These are phyloP conservation scores for Scheffersomyces insectosa DNA, from an alignment of 1,139 yeast genomes.

Conservation along the genomic window DNA sequence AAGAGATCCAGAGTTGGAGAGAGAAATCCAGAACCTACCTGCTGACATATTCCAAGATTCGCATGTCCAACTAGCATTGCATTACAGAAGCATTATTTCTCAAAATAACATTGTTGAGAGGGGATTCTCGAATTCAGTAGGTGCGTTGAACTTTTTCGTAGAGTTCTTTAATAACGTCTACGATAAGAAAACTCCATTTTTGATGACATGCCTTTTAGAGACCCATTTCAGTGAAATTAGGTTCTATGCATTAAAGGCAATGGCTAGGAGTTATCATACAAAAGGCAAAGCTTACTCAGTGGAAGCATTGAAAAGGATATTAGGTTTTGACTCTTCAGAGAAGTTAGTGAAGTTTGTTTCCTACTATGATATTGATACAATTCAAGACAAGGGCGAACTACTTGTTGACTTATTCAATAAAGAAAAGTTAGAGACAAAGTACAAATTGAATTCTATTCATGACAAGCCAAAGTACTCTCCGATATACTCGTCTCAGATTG, in stretches of 20 bases:
- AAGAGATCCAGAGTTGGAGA: slow-evolving; percentile 82
- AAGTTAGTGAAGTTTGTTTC: slow-evolving; percentile 58
- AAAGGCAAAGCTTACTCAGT: slow-evolving; percentile 67
- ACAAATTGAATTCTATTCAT: slow-evolving; percentile 43
- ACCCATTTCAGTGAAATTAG: slow-evolving; percentile 80
- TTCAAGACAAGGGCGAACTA: slow-evolving; percentile 32
- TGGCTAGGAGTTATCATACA: slow-evolving; percentile 69
- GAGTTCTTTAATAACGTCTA: slow-evolving; percentile 63
- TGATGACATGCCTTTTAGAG: slow-evolving; percentile 76
- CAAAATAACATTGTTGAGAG: slow-evolving; percentile 65
- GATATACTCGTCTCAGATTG: slow-evolving; percentile 55
- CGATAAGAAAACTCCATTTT: slow-evolving; percentile 56
- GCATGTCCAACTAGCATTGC: slow-evolving; percentile 70
- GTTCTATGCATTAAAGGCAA: slow-evolving; percentile 68
- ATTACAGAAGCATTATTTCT: slow-evolving; percentile 63
- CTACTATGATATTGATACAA: slow-evolving; percentile 61
- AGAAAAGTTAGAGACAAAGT: slow-evolving; percentile 42
- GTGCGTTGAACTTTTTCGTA: slow-evolving; percentile 61
- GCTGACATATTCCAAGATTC: slow-evolving; percentile 50
- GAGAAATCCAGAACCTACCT: slow-evolving; percentile 74
- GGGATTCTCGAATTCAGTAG: slow-evolving; percentile 57
- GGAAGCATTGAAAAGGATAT: slow-evolving; percentile 42
- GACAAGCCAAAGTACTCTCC: slow-evolving; percentile 57
- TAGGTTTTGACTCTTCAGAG: slow-evolving; percentile 66
- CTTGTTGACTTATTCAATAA: slow-evolving; percentile 59